These are phyloP conservation scores for Rhododendron williamsianum DNA, from an alignment of 148 eudicot genomes.

Conservation along the genomic window DNA sequence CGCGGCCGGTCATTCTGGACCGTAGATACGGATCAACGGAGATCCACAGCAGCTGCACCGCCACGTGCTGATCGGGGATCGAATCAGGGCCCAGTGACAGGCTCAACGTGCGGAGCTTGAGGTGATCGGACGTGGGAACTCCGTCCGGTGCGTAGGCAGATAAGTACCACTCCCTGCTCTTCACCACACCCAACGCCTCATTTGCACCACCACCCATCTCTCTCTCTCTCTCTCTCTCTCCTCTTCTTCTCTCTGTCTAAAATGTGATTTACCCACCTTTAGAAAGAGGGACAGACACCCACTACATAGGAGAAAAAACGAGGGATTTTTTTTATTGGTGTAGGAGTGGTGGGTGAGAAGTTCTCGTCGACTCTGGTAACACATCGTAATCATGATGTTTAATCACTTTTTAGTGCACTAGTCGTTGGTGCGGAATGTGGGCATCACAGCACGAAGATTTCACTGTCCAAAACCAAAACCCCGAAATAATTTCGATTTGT, in stretches of 20 bases:
- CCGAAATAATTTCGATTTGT: too few relatives aligned
- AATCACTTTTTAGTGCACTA: not conserved
- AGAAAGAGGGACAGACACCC: not conserved
- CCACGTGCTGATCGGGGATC: conserved; percentile 30
- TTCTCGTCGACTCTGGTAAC: not conserved
- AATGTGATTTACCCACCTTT: too few relatives aligned
- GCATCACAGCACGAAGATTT: not conserved
- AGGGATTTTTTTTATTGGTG: not conserved
- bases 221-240: conserved; percentile 2
- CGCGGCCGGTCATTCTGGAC: conserved; percentile 25
- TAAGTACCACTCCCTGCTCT: conserved; percentile 34
- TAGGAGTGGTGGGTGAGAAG: not conserved
- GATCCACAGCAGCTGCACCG: conserved; percentile 23
- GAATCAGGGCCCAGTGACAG: conserved; percentile 21
- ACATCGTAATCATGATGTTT: not conserved
- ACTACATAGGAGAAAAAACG: not conserved
- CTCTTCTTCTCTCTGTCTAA: not conserved
- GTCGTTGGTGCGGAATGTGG: not conserved
- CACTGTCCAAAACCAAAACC: too few relatives aligned
- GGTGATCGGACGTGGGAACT: conserved; percentile 32
- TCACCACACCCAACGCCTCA: conserved; percentile 7
- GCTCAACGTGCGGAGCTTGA: conserved; percentile 23
- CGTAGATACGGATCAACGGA: conserved; percentile 35
- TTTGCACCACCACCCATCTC: conserved; percentile 10
- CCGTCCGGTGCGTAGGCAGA: conserved; percentile 29